These are phyloP conservation scores for Fusarium ramigenum DNA, from an alignment of 2,329 filamentous ascomycete species.

Conservation along the genomic window DNA sequence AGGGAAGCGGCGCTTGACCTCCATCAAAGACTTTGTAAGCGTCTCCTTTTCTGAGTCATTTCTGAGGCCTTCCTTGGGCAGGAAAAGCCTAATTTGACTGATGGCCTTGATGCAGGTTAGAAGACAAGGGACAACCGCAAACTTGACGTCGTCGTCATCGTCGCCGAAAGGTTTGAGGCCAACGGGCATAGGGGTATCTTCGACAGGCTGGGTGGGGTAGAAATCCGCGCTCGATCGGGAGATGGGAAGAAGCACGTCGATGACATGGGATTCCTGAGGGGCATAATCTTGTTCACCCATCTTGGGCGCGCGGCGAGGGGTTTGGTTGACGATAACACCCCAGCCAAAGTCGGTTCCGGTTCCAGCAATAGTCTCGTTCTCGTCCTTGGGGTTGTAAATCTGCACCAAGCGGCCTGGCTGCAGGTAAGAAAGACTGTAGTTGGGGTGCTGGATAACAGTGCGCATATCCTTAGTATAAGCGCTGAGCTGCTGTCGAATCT, in stretches of 20 bases:
- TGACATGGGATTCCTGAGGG: slow-evolving; percentile 80
- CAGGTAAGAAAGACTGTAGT: slow-evolving; percentile 84
- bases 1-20: slow-evolving; percentile 87
- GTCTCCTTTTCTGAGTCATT: slow-evolving; percentile 71
- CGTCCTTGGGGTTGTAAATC: slow-evolving; percentile 74
- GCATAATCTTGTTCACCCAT: slow-evolving; percentile 73
- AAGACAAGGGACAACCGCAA: slow-evolving; percentile 75
- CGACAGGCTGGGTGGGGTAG: slow-evolving; percentile 46
- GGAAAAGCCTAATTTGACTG: slow-evolving; percentile 82
- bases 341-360: slow-evolving; percentile 81
- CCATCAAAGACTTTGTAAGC: slow-evolving; percentile 75
- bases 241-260: slow-evolving; percentile 80
- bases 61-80: slow-evolving; percentile 78
- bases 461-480: slow-evolving; percentile 89
- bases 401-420: slow-evolving; percentile 88
- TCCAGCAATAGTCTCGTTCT: slow-evolving; percentile 52
- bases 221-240: slow-evolving; percentile 61
- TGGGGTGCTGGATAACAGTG: slow-evolving; percentile 89
- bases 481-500: slow-evolving; percentile 84
- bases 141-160: slow-evolving; percentile 46
- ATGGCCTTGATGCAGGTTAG: slow-evolving; percentile 87
- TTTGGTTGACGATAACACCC: slow-evolving; percentile 86
- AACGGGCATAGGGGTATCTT: slow-evolving; percentile 60
- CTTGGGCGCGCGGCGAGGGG: slow-evolving; percentile 71
- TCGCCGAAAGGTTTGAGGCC: slow-evolving; percentile 60